phyloP scores from a whole-genome alignment of 176 grass and related monocot species.

The Cenchrus purpureus region DNA sequence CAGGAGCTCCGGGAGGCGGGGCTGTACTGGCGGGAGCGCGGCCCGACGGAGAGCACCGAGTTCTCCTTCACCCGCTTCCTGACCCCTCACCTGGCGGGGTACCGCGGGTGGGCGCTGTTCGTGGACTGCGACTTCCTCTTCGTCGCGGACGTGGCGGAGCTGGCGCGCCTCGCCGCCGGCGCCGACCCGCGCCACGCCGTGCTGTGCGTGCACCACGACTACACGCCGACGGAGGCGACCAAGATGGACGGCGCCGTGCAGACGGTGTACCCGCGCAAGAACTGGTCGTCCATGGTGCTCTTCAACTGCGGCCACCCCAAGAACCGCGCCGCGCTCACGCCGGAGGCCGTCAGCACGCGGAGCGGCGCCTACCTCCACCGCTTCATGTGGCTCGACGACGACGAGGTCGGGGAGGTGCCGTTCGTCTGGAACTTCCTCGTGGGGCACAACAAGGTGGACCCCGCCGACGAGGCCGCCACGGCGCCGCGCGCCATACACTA shows the following conservation, averaged over 20 bases:
- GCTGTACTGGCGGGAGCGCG: constrained; percentile 74
- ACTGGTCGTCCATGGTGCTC: constrained; percentile 94
- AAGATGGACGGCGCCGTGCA: constrained; percentile 90
- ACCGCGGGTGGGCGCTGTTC: constrained; percentile 76
- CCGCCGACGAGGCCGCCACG: constrained; percentile 41
- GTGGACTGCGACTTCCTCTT: constrained; percentile 91
- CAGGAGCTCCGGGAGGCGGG: constrained; percentile 55
- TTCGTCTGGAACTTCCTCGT: constrained; percentile 94
- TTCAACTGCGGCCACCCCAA: constrained; percentile 83
- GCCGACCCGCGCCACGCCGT: constrained; percentile 43
- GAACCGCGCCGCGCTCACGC: constrained; percentile 70
- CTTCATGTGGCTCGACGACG: constrained; percentile 89
- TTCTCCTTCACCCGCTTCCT: constrained; percentile 98
- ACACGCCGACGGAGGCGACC: constrained; percentile 64
- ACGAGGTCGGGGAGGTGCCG: constrained; percentile 71
- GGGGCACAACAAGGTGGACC: constrained; percentile 74
- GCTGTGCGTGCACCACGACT: constrained; percentile 85
- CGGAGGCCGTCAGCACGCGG: constrained; percentile 67
- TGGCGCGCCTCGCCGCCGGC: constrained; percentile 23
- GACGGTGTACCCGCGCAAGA: constrained; percentile 83
- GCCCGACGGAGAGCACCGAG: constrained; percentile 80
- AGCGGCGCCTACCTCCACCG: constrained; percentile 72
- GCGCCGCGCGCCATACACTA: constrained; percentile 71
- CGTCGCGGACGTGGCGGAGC: constrained; percentile 60
- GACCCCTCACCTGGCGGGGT: constrained; percentile 57